Conservation (phyloP, 129 eudicot species). For the Helianthus tuberosus region DNA sequence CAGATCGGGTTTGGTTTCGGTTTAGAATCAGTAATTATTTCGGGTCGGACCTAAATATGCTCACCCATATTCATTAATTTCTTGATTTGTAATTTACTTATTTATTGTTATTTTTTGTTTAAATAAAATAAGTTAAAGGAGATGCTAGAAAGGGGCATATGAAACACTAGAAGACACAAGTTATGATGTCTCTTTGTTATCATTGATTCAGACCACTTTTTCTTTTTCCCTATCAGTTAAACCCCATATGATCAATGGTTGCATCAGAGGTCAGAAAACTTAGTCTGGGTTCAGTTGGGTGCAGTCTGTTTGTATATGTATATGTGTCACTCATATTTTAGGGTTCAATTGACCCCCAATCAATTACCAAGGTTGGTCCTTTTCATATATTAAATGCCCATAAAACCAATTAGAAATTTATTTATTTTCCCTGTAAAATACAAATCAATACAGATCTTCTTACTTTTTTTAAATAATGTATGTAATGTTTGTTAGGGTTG, state of each 20-base stretch:
- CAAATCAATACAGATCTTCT: not conserved
- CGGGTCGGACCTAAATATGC: too few species aligned
- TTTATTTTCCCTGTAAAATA: not conserved
- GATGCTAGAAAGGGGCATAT: slow-evolving; percentile 19
- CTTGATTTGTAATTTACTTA: not conserved
- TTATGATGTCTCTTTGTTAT: slow-evolving; percentile 31
- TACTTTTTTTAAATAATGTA: not conserved
- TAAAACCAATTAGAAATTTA: not conserved
- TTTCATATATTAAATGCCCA: not conserved
- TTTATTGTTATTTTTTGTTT: not conserved
- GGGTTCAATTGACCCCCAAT: not conserved
- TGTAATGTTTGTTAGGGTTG: too few species aligned
- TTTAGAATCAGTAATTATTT: too few species aligned
- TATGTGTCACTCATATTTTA: slow-evolving; percentile 23
- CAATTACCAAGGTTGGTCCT: slow-evolving; percentile 14
- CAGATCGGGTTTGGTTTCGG: too few species aligned
- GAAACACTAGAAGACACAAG: slow-evolving; percentile 38
- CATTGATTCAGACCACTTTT: slow-evolving; percentile 33
- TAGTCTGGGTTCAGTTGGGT: slow-evolving; percentile 15
- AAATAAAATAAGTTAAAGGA: not conserved
- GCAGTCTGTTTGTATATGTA: slow-evolving; percentile 20
- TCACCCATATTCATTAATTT: too few species aligned
- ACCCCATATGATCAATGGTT: slow-evolving; percentile 40
- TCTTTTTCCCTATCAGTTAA: slow-evolving; percentile 28
- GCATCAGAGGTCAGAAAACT: slow-evolving; percentile 26